These are phyloP conservation scores for Nymphaea colorata DNA, from an alignment of 164 flowering plant genomes.

Conservation along the genomic window DNA sequence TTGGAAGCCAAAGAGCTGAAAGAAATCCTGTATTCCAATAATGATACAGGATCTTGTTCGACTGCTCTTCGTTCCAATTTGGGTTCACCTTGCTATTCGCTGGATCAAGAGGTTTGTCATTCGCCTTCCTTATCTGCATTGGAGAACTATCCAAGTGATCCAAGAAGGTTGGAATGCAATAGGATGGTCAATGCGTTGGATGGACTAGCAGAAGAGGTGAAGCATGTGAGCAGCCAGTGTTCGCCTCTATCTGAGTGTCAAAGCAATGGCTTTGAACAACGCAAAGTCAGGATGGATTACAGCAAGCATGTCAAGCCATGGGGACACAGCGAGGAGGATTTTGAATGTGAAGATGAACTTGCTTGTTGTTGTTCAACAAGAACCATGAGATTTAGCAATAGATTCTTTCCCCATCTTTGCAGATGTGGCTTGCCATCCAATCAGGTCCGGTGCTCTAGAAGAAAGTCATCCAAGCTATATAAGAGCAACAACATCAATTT, in stretches of 20 bases:
- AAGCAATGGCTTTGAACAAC: neutral
- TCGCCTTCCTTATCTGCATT: neutral
- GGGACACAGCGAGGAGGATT: slow-evolving; percentile 7
- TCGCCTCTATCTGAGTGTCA: slow-evolving; percentile 1
- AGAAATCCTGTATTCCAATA: slow-evolving; percentile 15
- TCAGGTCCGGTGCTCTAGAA: neutral
- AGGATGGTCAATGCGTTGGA: neutral
- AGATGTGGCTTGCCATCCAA: neutral
- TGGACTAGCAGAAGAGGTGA: neutral
- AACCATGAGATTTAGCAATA: slow-evolving; percentile 43
- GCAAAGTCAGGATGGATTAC: slow-evolving; percentile 15
- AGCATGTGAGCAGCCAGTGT: neutral
- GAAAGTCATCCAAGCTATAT: neutral
- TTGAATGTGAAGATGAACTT: slow-evolving; percentile 47
- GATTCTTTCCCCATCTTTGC: slow-evolving; percentile 14
- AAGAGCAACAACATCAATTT: neutral
- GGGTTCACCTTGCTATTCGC: neutral
- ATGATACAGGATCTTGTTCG: neutral
- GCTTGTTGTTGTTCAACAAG: slow-evolving; percentile 67
- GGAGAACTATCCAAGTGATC: neutral
- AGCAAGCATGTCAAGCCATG: slow-evolving; percentile 26
- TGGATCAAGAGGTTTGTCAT: neutral
- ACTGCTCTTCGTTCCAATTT: neutral
- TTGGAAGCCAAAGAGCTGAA: slow-evolving; percentile 15
- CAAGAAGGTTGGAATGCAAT: neutral